Evolutionary conservation across 2,329 filamentous ascomycete genomes (phyloP), one percentile per base, ranked within the genome.

Genomic region (Colletotrichum caudatum): DNA sequence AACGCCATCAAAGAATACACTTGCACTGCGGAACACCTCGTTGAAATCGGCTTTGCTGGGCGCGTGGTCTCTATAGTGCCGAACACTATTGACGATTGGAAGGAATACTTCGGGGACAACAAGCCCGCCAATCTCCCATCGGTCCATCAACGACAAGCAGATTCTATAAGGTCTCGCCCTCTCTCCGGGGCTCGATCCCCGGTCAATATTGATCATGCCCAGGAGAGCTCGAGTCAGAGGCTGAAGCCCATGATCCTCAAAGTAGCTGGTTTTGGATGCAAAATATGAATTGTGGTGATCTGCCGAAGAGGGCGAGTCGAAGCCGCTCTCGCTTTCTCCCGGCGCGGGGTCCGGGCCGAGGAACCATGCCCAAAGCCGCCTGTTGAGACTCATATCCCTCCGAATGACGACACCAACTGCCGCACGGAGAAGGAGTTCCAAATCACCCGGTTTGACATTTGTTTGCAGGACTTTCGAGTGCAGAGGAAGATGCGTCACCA

Each of bases 1-100:
- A 50, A 98, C 95, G 6, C 95, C 95, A 78, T 99, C 96, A 76
- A 99, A 99, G 82, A 99, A 99, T 51, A 96, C 92, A 78, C 93
- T 97, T 6, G 95, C 96, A 78, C 95, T 98, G 75, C 94, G 91
- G 75, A 98, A 87, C 3, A 98, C 94, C 80, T 99, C 96, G 18
- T 90, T 87, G 73, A 96, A 94, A 69, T 95, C 90, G 8, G 88
- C 82, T 77, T 92, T 92, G n/a, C 87, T 87, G 0, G 87, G 81
- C 14, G 92, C 89, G 63, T 84, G 84, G 35, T 84, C 83, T 80
- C 94, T 91, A 82, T 94, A 98, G 57, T 86, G 84, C 74, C 92
- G 90, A 48, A 97, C 91, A 76, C 92, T 97, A 78, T 91, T 88
- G 76, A 99, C 89, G 35, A 95, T 91, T 4, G 95, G 93, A 18